Percentiles rank a stretch among this genome's conserved stretches.
Conservation (phyloP, 305 asterid genomes). For the Petunia hybrid region DNA sequence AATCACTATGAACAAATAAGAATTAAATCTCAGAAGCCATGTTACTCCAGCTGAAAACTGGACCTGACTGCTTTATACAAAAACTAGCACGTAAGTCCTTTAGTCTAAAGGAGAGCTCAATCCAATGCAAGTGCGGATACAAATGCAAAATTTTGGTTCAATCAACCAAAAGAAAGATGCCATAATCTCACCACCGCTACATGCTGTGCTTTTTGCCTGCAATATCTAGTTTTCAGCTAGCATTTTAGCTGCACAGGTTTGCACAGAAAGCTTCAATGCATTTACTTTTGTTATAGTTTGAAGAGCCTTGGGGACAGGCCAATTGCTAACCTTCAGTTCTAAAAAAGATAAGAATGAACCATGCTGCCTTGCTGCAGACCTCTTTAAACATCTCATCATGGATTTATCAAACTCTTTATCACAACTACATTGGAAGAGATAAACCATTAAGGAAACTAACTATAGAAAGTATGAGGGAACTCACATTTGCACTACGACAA, state of each 20-base stretch:
- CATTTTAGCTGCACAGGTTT: too few relatives aligned
- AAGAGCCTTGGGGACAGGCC: too few relatives aligned
- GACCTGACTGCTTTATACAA: not conserved
- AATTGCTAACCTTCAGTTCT: too few relatives aligned
- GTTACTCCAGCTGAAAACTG: not conserved
- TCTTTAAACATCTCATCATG: not conserved
- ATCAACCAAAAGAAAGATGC: not conserved
- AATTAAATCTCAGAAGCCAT: not conserved
- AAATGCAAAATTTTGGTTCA: not conserved
- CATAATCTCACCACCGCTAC: not conserved
- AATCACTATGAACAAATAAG: not conserved
- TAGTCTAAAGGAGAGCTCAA: not conserved
- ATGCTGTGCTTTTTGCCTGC: too few relatives aligned
- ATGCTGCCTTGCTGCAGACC: not conserved
- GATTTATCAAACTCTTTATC: not conserved
- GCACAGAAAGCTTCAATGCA: too few relatives aligned
- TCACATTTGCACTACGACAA: conserved; percentile 64
- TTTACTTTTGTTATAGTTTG: too few relatives aligned
- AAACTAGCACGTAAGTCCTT: not conserved
- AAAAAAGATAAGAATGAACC: too few relatives aligned
- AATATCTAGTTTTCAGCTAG: too few relatives aligned
- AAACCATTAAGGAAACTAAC: not conserved
- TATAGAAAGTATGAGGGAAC: conserved; percentile 27
- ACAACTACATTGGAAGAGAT: not conserved
- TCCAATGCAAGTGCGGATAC: not conserved